Evolutionary conservation across 2,329 filamentous ascomycete species (phyloP), one percentile per base, ranked within the genome.

Genomic region (Phialophora macrospora): DNA sequence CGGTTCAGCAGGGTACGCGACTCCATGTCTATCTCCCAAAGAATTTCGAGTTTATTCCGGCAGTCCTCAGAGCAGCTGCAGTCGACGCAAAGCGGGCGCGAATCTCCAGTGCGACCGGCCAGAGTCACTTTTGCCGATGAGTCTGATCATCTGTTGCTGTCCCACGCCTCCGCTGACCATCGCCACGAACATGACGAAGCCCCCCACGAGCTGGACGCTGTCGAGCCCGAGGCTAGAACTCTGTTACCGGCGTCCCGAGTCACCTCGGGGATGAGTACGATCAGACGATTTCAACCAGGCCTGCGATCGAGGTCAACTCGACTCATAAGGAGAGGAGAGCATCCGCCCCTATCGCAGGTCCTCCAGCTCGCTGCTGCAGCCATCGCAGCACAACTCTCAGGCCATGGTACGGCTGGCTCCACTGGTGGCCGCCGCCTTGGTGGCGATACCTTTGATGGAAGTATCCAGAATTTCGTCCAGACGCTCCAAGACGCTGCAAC

Each of bases 331-430:
- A 81, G 82, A 67, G 85, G 88, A 71, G 87, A 89, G 72, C 86
- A 88, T 72, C 86, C 85, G 2, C 85, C 85, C 73, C 77, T 89
- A 34, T 88, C 87, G 51, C 81, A 86, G 49, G 80, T 89, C 32
- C 78, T 89, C 20, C 87, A 87, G 55, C 81, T 88, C 24, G 87
- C 87, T 32, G 87, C 87, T 14, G 84, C 86, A 46, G 85, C 86
- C 12, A 88, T 88, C 44, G 87, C 87, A 60, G 85, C 86, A 54
- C 87, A 88, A 62, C 79, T 89, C 44, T 87, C 88, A 68, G 87
- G 87, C n/a, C 83, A 83, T 44, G 80, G 85, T 68, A 82, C 83
- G 54, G 82, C 83, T 63, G 81, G 82, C 2, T 77, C 86, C 55
- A 81, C 84, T 28, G 83, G 86, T 70, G 82, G 85, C 14, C 81